phyloP scores from a whole-genome alignment of 2,329 filamentous ascomycete genomes.

The Pestalotiopsis sp. region DNA sequence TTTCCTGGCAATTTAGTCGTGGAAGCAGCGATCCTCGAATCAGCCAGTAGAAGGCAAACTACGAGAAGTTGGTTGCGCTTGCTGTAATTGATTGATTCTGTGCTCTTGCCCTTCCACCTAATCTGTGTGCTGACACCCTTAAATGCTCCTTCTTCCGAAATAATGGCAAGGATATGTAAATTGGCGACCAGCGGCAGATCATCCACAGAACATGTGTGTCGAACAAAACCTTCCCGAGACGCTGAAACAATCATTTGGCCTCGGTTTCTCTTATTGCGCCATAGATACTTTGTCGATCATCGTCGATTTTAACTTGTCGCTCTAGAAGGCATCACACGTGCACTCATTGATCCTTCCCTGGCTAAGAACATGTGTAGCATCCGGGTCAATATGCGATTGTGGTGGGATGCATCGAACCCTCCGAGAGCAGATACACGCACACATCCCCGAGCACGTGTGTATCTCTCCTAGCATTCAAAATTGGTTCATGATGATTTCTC shows the following conservation, averaged over 20 bases:
- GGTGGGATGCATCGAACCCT: not conserved
- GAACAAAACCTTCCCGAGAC: not conserved
- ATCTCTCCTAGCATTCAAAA: not conserved
- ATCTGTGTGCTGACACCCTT: no score
- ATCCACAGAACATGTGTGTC: not conserved
- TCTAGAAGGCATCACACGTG: not conserved
- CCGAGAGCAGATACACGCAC: not conserved
- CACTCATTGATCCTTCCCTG: not conserved
- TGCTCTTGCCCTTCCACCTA: no score
- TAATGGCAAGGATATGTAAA: not conserved
- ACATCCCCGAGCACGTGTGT: not conserved
- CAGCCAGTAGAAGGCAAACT: no score
- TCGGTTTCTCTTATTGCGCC: not conserved
- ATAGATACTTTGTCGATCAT: not conserved
- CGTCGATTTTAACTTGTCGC: no score
- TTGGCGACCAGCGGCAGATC: not conserved
- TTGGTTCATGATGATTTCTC: not conserved
- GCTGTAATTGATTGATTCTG: no score
- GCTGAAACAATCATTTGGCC: not conserved
- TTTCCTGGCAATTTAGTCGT: no score
- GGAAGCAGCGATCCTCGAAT: no score
- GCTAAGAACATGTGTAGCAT: not conserved
- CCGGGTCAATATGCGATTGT: not conserved
- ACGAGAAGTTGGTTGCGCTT: no score
- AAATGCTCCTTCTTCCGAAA: not conserved